Evolutionary conservation across 768 basidiomycete species (phyloP), one percentile per base, ranked within the genome.

Genomic region (Mycena haematopus): DNA sequence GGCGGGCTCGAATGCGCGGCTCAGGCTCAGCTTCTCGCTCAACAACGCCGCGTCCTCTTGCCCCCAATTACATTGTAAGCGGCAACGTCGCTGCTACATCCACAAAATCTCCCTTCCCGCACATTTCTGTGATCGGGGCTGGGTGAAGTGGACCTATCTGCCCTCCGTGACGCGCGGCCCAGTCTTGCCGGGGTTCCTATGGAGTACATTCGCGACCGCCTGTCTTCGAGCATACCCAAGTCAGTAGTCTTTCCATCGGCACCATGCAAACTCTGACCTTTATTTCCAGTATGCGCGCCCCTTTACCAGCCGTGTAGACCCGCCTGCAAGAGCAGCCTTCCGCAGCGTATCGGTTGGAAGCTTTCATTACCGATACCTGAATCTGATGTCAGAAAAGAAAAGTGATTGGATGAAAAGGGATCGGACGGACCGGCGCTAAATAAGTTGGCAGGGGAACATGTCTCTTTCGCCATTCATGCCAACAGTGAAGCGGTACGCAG

Each of bases 401-500:
- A 15, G 14, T 38, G 13, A n/a, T 46, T 22, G 24, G 24, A 42
- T 29, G 6, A 38, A 38, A 5, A 4, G 14, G 40, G 24, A 19
- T 3, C 19, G 13, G 17, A 31, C 25, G 33, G n/a, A 71, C 64
- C 64, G 22, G 67, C 51, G 8, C 68, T 60, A 50, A 74, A 69
- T 38, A 67, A 60, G 36, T 68, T 60, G 0, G 51, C 51, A n/a
- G 8, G 71, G 66, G 59, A 60, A 71, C 38, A 69, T 65, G 3
- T 68, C 67, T 7, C 65, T 58, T 14, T 65, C 68, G 1, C 59
- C 69, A 58, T 75, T 74, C 49, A 72, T 65, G 15, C 64, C 76
- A 2, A 69, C 66, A 2, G 66, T 65, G 61, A 78, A 78, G 1
- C 76, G 71, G 7, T 66, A 60, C 15, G 70, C 52, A 4, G n/a